Conservation (phyloP, 208 protist species). For the Leishmania tarentolae region DNA sequence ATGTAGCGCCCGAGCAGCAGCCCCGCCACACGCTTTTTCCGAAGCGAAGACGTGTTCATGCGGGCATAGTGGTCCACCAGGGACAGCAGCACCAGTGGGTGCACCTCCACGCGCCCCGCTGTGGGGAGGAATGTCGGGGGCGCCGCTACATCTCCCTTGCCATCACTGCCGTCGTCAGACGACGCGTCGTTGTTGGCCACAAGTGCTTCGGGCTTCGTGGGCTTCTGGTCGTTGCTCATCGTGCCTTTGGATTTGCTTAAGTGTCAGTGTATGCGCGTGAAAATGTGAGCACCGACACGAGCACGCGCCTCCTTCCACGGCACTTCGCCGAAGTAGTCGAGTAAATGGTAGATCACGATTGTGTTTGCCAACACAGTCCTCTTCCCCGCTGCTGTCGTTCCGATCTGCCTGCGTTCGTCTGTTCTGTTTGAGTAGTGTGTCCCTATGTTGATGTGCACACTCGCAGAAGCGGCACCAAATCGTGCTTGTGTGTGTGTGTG, state of each 20-base stretch:
- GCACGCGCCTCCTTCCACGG: not conserved
- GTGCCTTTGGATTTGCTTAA: not conserved
- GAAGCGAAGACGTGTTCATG: constrained; percentile 90
- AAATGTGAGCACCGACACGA: not conserved
- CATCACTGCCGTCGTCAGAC: constrained; percentile 30
- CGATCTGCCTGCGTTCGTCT: not conserved
- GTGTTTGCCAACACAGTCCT: not conserved
- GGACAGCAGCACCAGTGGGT: constrained; percentile 98
- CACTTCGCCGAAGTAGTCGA: not conserved
- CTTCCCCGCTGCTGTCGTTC: not conserved
- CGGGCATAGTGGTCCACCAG: constrained; percentile 99
- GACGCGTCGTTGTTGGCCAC: constrained; percentile 21
- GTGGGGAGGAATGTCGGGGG: constrained; percentile 45
- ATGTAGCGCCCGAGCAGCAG: constrained; percentile 95
- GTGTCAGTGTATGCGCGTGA: not conserved
- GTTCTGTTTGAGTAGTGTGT: not conserved
- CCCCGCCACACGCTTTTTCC: constrained; percentile 97
- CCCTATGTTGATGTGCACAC: constrained; percentile 7
- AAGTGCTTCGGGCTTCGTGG: constrained; percentile 7
- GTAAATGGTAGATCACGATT: too few relatives aligned
- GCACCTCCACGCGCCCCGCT: constrained; percentile 93
- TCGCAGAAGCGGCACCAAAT: not conserved
- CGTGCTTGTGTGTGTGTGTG: not conserved
- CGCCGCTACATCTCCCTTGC: constrained; percentile 20
- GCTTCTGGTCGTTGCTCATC: constrained; percentile 20